phyloP scores from a whole-genome alignment of 805 yeast genomes.

The Candida tibetensis region DNA sequence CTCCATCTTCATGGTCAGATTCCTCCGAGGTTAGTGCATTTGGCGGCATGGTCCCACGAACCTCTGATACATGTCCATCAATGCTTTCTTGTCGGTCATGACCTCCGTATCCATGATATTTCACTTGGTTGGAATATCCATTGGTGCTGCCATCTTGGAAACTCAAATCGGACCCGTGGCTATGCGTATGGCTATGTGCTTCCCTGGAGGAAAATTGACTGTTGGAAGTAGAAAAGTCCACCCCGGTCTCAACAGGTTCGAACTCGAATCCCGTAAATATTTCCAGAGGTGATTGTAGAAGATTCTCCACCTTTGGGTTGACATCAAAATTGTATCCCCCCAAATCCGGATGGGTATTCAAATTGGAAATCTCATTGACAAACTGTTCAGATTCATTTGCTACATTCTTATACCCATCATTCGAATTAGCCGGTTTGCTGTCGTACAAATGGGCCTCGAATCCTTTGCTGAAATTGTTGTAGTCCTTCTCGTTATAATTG shows the following conservation, averaged over 20 bases:
- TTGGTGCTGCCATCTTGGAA: background rate
- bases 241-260: background rate
- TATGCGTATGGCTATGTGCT: background rate
- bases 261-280: slow-evolving; percentile 2
- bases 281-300: slow-evolving; percentile 2
- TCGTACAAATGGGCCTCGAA: slow-evolving; percentile 3
- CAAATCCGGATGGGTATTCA: slow-evolving; percentile 13
- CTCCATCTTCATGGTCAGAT: background rate
- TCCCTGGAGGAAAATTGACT: background rate
- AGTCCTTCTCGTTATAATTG: slow-evolving; percentile 6
- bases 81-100: too few species aligned
- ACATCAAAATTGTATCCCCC: slow-evolving; percentile 21
- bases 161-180: background rate
- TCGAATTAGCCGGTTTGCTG: background rate
- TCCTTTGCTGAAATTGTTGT: slow-evolving; percentile 6
- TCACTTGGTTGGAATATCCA: too few species aligned
- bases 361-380: background rate
- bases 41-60: too few species aligned
- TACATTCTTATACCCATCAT: background rate
- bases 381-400: background rate
- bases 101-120: too few species aligned
- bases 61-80: too few species aligned
- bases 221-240: background rate
- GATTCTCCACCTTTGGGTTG: slow-evolving; percentile 6
- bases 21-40: too few species aligned